Evolutionary conservation across 2,329 filamentous ascomycete species (phyloP), one percentile per base, ranked within the genome.

Genomic region (Ophiostoma quercus): DNA sequence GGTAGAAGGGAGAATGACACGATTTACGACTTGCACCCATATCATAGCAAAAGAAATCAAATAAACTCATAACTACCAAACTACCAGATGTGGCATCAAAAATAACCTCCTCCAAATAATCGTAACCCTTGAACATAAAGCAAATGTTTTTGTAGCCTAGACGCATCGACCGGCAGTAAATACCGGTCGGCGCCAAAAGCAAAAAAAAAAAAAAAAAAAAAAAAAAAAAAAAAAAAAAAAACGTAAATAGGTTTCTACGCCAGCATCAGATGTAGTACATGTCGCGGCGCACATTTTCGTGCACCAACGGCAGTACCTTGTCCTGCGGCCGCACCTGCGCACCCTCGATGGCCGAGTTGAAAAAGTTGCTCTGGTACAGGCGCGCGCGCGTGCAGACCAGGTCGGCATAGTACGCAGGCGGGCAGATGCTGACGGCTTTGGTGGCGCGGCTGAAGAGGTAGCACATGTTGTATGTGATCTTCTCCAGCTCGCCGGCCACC

Each of bases 321-420:
- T 91, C 84, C 73, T 85, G 85, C 11, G 71, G 29, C 1, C 32
- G 16, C 16, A 91, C 77, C 0, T 54, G 51, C 5, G 54, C 43
- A 19, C 72, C 67, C 14, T 70, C 68, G 39, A 68, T 34, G 51
- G 41, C 5, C 70, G 72, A n/a, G 65, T 88, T 87, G 73, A 91
- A 88, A 22, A 86, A 81, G 34, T 86, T 83, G 32, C 86, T 85
- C 1, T 94, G 82, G 76, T 96, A 94, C 16, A 85, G 84, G 0
- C 93, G 83, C 0, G 90, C 90, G 2, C 93, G 85, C 73, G 92
- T 91, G 76, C 92, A 95, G 1, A 94, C 86, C 37, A 96, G 82
- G 77, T 97, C 93, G 0, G 94, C 93, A 76, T 96, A 97, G 81
- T 97, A 96, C 0, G 92, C 93, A 0, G 93, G 92, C 0, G 94